A percentile compares a stretch with the other conserved stretches of the same genome.
phyloP scores from a whole-genome alignment of 441 rosid genomes.

The Monsonia emarginata region DNA sequence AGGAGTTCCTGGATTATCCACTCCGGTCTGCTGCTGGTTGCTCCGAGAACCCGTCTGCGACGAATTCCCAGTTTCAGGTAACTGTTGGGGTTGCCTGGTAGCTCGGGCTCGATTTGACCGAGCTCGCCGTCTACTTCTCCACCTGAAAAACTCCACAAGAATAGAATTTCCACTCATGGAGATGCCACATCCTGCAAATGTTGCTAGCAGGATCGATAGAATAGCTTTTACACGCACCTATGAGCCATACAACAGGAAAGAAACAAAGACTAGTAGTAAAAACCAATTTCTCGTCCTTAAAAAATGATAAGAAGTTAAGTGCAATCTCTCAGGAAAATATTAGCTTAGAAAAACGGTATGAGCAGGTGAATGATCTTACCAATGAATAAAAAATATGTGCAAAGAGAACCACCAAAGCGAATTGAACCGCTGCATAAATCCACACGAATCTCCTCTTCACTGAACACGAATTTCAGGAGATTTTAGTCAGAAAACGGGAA shows the following conservation, averaged over 20 bases:
- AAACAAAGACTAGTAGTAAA: not conserved
- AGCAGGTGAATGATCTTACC: constrained; percentile 21
- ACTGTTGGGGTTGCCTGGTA: constrained; percentile 28
- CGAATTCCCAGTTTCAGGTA: constrained; percentile 32
- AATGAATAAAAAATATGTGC: constrained; percentile 36
- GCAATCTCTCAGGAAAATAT: not conserved
- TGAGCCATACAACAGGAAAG: not conserved
- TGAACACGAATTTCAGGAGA: constrained; percentile 22
- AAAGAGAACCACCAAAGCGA: constrained; percentile 34
- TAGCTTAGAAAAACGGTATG: no score
- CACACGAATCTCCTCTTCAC: constrained; percentile 37
- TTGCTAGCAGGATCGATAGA: constrained; percentile 33
- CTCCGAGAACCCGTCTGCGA: constrained; percentile 16
- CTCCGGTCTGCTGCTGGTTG: constrained; percentile 13
- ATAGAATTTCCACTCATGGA: constrained; percentile 34
- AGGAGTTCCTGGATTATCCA: constrained; percentile 22
- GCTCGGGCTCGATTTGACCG: constrained; percentile 24
- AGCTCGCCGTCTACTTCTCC: constrained; percentile 27
- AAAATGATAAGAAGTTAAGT: constrained; percentile 23
- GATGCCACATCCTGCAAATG: constrained; percentile 34
- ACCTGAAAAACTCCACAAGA: constrained; percentile 29
- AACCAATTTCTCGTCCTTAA: no score
- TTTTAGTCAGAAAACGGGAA: not conserved
- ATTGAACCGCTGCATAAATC: constrained; percentile 37
- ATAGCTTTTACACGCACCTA: constrained; percentile 31